Base-by-base conservation (phyloP, 2,329 filamentous ascomycete species). In the Penicillium paneum region DNA sequence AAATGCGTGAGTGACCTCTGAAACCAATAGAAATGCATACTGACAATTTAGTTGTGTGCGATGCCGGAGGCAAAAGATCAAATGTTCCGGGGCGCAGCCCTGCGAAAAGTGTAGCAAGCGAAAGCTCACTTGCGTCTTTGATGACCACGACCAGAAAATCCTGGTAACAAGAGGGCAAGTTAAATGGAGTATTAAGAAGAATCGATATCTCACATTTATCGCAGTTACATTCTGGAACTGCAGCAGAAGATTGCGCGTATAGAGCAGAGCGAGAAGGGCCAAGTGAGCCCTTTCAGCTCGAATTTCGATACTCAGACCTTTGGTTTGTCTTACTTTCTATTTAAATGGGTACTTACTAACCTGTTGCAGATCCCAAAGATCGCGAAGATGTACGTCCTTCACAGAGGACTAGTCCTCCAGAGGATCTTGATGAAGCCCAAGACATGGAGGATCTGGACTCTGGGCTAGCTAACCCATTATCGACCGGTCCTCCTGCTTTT, bases 61-160 rank as follows among this genome's bases (percentile, higher is more conserved):
- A 58, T 79, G 77, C 56, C 74, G 77, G 26, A 69, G 71, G 47
- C 75, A 77, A 49, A 78, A 79, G 61, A 77, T 78, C 58, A 76
- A 74, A 59, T 78, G 76, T 59, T 74, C 74, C 19, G 76, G 76
- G 12, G 62, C 66, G 6, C 67, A 72, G 53, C 76, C 76, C 13
- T 79, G 76, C 62, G 71, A 74, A 43, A 70, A 69, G n/a, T 79
- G 77, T 61, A 72, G 64, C 39, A 77, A 76, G 56, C 70, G 76
- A 21, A 74, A 72, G n/a, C 63, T 76, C 17, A 56, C 67, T 1
- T 78, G 77, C 50, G 65, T 68, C 6, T 78, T 78, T 47, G 74
- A 79, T 54, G 75, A 78, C 36, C 70, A 72, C n/a, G 74, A 78
- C 35, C 75, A 79, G 46, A 80, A 80, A 57, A 69, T 81, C 13